These are phyloP conservation scores for Sphaceloma murrayae DNA, from an alignment of 2,329 filamentous ascomycete species.

Conservation along the genomic window DNA sequence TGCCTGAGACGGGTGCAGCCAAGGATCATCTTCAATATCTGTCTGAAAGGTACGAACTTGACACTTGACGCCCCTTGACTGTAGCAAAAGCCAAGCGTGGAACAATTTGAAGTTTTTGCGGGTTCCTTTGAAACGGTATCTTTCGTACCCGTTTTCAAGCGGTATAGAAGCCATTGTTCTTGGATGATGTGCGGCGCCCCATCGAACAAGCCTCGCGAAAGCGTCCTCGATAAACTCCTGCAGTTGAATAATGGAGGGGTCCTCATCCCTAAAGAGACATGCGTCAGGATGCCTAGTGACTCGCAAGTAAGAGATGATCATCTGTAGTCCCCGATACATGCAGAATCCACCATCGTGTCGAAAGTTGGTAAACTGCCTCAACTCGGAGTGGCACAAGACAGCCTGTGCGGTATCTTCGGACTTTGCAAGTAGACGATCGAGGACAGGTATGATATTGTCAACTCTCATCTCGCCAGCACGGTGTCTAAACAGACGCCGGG, in stretches of 20 bases:
- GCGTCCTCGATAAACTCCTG: neutral
- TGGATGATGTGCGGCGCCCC: neutral
- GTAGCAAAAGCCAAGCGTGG: neutral
- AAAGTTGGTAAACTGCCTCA: constrained; percentile 73
- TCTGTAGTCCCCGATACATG: constrained; percentile 90
- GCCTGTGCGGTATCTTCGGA: neutral
- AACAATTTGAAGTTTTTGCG: neutral
- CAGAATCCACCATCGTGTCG: constrained; percentile 70
- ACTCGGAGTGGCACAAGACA: constrained; percentile 59
- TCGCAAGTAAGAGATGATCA: constrained; percentile 68
- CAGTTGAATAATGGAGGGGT: neutral
- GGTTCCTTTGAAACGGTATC: neutral
- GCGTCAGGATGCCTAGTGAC: neutral
- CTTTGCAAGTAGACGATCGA: neutral
- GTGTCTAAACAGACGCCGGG: neutral
- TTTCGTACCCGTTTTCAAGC: neutral
- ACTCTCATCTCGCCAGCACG: neutral
- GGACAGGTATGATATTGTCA: neutral
- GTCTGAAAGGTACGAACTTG: neutral
- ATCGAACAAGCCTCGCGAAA: neutral
- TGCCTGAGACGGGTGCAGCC: too few relatives aligned
- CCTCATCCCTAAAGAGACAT: neutral
- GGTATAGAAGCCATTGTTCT: neutral
- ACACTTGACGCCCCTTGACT: neutral
- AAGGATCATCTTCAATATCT: neutral